Evolutionary conservation across 2,329 filamentous ascomycete species (phyloP).

Genomic region (Paecilomyces dactylethromorphus): DNA sequence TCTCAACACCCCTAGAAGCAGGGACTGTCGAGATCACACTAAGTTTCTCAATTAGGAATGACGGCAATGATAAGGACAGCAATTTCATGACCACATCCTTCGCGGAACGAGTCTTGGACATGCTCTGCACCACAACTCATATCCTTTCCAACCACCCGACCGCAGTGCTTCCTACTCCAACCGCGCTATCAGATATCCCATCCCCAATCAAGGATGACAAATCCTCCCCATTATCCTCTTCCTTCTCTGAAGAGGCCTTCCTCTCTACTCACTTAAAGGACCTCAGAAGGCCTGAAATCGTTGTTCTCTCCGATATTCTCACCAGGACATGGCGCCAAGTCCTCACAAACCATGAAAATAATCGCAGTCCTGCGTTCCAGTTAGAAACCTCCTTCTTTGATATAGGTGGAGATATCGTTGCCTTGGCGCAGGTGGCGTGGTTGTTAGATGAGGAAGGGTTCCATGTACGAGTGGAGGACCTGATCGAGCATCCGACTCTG

Average conservation of each 20-base stretch:
- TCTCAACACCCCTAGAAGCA: conserved; percentile 28
- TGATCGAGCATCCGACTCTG: conserved; percentile 36
- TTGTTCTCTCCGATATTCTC: conserved; percentile 33
- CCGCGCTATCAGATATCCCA: conserved; percentile 24
- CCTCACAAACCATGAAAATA: conserved; percentile 19
- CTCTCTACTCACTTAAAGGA: conserved; percentile 30
- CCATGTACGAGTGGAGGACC: conserved; percentile 31
- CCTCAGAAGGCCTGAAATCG: conserved; percentile 30
- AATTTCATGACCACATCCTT: conserved; percentile 26
- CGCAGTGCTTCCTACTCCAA: conserved; percentile 24
- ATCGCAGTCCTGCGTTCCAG: conserved; percentile 20
- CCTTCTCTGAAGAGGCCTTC: conserved; percentile 22
- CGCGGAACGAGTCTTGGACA: conserved; percentile 30
- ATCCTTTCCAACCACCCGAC: conserved; percentile 30
- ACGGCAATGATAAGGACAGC: conserved; percentile 16
- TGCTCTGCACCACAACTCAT: conserved; percentile 33
- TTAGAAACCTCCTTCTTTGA: conserved; percentile 37
- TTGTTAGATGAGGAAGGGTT: conserved; percentile 35
- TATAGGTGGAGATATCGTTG: conserved; percentile 36
- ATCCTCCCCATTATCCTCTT: background rate
- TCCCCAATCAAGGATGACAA: conserved; percentile 12
- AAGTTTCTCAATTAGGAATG: conserved; percentile 19
- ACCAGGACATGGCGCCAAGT: conserved; percentile 35
- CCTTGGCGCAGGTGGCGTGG: conserved; percentile 35
- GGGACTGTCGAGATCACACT: conserved; percentile 29